Conservation (phyloP, 306 rosid species). For the Cucumis hystrix region DNA sequence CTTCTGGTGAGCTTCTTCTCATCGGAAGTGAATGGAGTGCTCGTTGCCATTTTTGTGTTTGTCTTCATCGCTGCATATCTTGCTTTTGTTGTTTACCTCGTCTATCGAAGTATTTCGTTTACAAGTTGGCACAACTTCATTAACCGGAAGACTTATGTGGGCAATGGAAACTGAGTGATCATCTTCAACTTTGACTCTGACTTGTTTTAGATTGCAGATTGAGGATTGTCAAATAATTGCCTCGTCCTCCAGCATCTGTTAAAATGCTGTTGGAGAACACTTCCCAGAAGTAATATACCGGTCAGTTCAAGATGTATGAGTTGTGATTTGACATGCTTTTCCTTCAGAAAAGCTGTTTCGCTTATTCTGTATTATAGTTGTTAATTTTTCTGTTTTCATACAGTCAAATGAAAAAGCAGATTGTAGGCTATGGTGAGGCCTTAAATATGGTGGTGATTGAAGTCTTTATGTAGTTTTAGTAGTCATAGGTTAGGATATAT, state of each 20-base stretch:
- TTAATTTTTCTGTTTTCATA: not conserved
- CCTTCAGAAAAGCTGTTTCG: not conserved
- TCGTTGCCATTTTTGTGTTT: conserved; percentile 15
- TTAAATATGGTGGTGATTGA: not conserved
- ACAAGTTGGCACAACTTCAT: conserved; percentile 29
- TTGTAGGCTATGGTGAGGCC: not conserved
- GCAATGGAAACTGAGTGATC: conserved; percentile 24
- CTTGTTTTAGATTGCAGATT: not conserved
- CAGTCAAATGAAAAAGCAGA: not conserved
- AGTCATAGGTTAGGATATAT: not conserved
- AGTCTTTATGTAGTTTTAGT: not conserved
- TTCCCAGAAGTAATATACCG: not conserved
- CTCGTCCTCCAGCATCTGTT: not conserved
- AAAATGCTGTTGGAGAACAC: not conserved
- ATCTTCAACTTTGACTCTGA: not conserved
- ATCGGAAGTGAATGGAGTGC: conserved; percentile 48
- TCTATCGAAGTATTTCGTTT: conserved; percentile 26
- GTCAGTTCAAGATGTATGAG: not conserved
- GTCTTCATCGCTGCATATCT: conserved; percentile 46
- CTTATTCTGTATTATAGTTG: not conserved
- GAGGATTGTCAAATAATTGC: not conserved
- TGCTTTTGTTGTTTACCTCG: conserved; percentile 65
- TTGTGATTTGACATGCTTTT: not conserved
- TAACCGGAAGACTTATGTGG: conserved; percentile 23
- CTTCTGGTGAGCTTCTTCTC: conserved; percentile 71